Base-by-base conservation (phyloP, 306 rosid genomes). In the Cicer pinnatifidum region DNA sequence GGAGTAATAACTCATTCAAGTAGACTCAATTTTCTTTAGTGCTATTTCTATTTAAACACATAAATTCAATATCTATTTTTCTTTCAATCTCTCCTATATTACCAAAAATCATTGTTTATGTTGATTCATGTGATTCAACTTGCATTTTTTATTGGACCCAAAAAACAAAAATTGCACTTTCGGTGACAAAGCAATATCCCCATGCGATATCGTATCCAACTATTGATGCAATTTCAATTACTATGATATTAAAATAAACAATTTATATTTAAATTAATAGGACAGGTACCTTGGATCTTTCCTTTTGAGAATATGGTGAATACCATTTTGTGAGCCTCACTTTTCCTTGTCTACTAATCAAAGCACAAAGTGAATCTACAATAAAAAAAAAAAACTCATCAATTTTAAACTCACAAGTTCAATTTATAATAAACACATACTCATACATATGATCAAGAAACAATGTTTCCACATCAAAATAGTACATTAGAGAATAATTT, bases 321-420 rank as follows among this genome's bases (percentile, higher is more conserved):
- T 94, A 90, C 96, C 97, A 94, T 81, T 94, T 94, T 52, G 99
- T 91, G 86, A 93, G 85, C 79, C 99, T 91, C 68, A 94, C 99
- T 86, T 94, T 94, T 67, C 97, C 96, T 88, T 94, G 99, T 82
- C 99, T 81, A 76, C 92, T 94, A 6, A 94, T 82, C 15, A 94
- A 83, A 91, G 91, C 80, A 94, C 99, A 82, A 94, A 91, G 57
- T 89, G 97, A 88, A 93, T 93, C 98, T 93, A 80, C 65, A 86
- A 65, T 17, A 19, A 51, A 76, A 47, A 43, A n/a, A n/a, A 10
- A 8, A 3, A n/a, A 4, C 7, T 28, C 28, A 39, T 41, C 3
- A 16, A 11, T 76, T 52, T 19, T 41, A 0, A 19, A 58, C 3
- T 46, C 5, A 23, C 71, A 60, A 23, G 1, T 17, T 52, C 9